Evolutionary conservation across 1,284 basidiomycete species (phyloP).

Genomic region (Uromyces viciae-fabae): DNA sequence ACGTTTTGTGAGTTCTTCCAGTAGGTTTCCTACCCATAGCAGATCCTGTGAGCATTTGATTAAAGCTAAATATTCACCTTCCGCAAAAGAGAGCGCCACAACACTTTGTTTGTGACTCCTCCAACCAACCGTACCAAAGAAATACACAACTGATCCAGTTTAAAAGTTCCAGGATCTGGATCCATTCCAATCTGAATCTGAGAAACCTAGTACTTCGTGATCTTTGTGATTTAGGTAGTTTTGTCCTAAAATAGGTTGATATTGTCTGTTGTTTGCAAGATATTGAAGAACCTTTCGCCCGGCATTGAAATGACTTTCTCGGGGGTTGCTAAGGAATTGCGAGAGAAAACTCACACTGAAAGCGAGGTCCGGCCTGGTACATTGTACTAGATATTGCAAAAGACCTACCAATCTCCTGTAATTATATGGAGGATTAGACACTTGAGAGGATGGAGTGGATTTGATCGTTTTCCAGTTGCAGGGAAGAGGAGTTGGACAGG

Average conservation of each 20-base stretch:
- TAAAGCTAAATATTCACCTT: not conserved
- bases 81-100: not conserved
- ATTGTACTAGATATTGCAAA: constrained; percentile 11
- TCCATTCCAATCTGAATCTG: not conserved
- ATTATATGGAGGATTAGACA: no score
- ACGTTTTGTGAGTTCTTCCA: no score
- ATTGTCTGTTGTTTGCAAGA: not conserved
- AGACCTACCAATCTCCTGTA: not conserved
- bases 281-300: not conserved
- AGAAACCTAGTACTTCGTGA: not conserved
- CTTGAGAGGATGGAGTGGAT: no score
- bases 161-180: not conserved
- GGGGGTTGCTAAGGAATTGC: not conserved
- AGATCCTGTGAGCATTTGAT: no score
- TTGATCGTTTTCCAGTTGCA: no score
- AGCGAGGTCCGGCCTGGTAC: constrained; percentile 12
- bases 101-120: not conserved
- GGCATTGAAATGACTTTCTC: not conserved
- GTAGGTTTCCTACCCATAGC: no score
- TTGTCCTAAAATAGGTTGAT: not conserved
- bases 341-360: not conserved
- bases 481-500: no score
- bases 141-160: not conserved
- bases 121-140: not conserved
- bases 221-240: no score